Evolutionary conservation across 495 filamentous ascomycete species (phyloP).

Genomic region (Daldinia concentrica): DNA sequence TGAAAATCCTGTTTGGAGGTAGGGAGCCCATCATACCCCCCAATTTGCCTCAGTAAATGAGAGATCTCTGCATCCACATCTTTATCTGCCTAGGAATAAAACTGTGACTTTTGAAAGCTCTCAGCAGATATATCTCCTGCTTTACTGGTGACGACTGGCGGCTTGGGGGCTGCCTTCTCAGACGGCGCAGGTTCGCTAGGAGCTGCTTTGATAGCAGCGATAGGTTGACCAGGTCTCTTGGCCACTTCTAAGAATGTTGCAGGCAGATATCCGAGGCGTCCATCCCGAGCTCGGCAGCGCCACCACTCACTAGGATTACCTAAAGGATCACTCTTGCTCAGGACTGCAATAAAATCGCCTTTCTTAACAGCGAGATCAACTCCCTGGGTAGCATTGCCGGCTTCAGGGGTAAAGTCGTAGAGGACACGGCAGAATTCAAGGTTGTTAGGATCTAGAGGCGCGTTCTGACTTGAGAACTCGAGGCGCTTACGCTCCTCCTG

Average conservation of each 20-base stretch:
- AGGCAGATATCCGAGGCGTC: constrained; percentile 89
- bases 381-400: constrained; percentile 68
- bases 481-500: constrained; percentile 74
- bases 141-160: constrained; percentile 68
- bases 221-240: constrained; percentile 61
- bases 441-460: constrained; percentile 80
- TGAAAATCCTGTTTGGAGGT: background rate
- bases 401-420: constrained; percentile 90
- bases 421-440: constrained; percentile 94
- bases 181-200: constrained; percentile 59
- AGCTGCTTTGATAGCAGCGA: constrained; percentile 64
- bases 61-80: background rate
- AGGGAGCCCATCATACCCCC: background rate
- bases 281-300: constrained; percentile 92
- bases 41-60: background rate
- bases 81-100: constrained; percentile 68
- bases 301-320: constrained; percentile 97
- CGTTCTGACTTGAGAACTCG: constrained; percentile 56
- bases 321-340: constrained; percentile 90
- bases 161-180: constrained; percentile 57
- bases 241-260: constrained; percentile 88
- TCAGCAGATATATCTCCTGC: constrained; percentile 76
- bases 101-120: constrained; percentile 90
- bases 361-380: constrained; percentile 93
- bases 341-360: constrained; percentile 93